Conservation (phyloP, 2,329 filamentous ascomycete genomes). For the Camptophora hylomeconis region DNA sequence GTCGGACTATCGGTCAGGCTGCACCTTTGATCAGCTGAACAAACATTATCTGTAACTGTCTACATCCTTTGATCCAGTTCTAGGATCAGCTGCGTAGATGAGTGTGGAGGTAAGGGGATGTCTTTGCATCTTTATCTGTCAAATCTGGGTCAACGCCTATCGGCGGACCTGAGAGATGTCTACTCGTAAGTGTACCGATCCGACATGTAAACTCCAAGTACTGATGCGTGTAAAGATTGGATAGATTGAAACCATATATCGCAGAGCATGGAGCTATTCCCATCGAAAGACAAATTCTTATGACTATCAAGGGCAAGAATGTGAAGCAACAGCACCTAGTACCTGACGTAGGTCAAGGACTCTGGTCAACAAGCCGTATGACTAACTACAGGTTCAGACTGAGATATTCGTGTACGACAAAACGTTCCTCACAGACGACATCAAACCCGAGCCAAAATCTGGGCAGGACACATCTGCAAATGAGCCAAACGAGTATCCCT, state of each 20-base stretch:
- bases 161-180: conserved; percentile 63
- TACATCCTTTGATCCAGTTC: no score
- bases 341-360: conserved; percentile 50
- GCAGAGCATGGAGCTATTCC: conserved; percentile 61
- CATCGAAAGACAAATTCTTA: conserved; percentile 65
- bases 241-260: conserved; percentile 75
- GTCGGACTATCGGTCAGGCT: no score
- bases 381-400: conserved; percentile 47
- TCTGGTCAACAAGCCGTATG: conserved; percentile 2
- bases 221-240: conserved; percentile 44
- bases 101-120: conserved; percentile 44
- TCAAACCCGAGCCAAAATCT: conserved; percentile 37
- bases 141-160: conserved; percentile 78
- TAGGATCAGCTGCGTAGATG: no score
- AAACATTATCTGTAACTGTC: no score
- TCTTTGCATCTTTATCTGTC: conserved; percentile 80
- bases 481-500: conserved; percentile 54
- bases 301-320: conserved; percentile 74
- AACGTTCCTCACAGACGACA: conserved; percentile 45
- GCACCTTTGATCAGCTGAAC: no score
- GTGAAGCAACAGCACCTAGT: conserved; percentile 69
- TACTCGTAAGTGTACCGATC: conserved; percentile 46
- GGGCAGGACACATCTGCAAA: conserved; percentile 39
- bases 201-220: conserved; percentile 9
- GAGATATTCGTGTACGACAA: conserved; percentile 92